Percentiles rank a stretch among this genome's conserved stretches.
Evolutionary conservation across 805 yeast species (phyloP).

Genomic region (Blastobotrys terrestris): DNA sequence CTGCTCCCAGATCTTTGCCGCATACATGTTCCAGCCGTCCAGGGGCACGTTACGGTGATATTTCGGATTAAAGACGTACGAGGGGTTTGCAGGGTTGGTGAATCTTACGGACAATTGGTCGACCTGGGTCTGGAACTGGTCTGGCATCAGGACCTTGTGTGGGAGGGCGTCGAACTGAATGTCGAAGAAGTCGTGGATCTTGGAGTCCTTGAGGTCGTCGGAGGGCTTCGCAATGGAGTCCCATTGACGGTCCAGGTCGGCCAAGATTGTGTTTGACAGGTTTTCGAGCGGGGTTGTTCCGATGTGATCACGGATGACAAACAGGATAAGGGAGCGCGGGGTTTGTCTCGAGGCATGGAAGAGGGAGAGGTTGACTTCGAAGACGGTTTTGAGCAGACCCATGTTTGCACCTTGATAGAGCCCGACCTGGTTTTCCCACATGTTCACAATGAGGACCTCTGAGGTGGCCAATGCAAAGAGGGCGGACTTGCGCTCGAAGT

Average conservation of each 20-base stretch:
- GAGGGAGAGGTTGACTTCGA: conserved; percentile 85
- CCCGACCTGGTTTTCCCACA: conserved; percentile 98
- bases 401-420: conserved; percentile 96
- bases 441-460: conserved; percentile 82
- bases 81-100: conserved; percentile 22
- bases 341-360: conserved; percentile 56
- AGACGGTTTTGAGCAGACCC: conserved; percentile 91
- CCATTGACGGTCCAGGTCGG: conserved; percentile 80
- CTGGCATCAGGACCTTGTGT: conserved; percentile 79
- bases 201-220: conserved; percentile 45
- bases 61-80: conserved; percentile 51
- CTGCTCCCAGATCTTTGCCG: conserved; percentile 89
- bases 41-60: conserved; percentile 85
- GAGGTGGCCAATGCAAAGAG: conserved; percentile 89
- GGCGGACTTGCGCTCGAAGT: conserved; percentile 94
- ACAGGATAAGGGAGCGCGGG: conserved; percentile 44
- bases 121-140: conserved; percentile 59
- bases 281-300: conserved; percentile 79
- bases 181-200: conserved; percentile 75
- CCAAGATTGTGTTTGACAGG: conserved; percentile 58
- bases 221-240: conserved; percentile 62
- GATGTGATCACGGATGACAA: conserved; percentile 88
- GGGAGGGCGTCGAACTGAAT: conserved; percentile 73
- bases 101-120: conserved; percentile 59
- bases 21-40: conserved; percentile 94